Evolutionary conservation across 176 grass and related monocot genomes (phyloP), one percentile per base, ranked within the genome.

Genomic region (Zizania latifolia): DNA sequence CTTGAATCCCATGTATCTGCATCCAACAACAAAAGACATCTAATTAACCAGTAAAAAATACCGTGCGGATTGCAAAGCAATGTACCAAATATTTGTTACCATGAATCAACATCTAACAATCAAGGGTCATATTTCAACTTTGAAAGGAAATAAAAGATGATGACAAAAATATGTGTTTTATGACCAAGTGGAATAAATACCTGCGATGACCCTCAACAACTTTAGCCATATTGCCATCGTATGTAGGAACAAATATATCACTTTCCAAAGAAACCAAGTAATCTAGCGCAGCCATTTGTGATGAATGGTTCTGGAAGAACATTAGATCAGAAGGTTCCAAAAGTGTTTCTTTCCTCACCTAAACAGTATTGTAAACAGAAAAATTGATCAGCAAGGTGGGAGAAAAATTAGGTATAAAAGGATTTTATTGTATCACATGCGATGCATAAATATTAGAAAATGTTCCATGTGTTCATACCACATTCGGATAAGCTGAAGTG

Each of bases 151-250:
- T 53, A 53, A 2, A n/a, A 53, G 48, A 53, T 22, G 19, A 53
- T 22, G 14, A 5, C 43, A 22, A 53, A 8, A 51, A 21, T 46
- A 71, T 57, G 33, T 46, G 22, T 2, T 64, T 8, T 38, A 48
- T 50, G 7, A 37, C 58, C 4, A 88, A 66, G 15, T 58, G 30
- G 43, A 87, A 65, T 28, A 19, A 72, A 15, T 83, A 94, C 88
- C 94, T 98, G 54, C 91, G 83, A 89, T 98, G 94, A 51, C 94
- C 94, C 78, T 97, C 94, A 10, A 93, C 94, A 34, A 97, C 86
- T 85, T 89, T 92, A 37, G 92, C 95, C 95, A 99, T 99, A 86
- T 99, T 99, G 16, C 95, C 91, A 57, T 94, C 91, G 37, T 99
- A 94, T 35, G 91, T 94, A 10, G 95, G 89, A 80, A 99, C 82